phyloP scores from a whole-genome alignment of 768 basidiomycete species.

The Leucocoprinus sp. region DNA sequence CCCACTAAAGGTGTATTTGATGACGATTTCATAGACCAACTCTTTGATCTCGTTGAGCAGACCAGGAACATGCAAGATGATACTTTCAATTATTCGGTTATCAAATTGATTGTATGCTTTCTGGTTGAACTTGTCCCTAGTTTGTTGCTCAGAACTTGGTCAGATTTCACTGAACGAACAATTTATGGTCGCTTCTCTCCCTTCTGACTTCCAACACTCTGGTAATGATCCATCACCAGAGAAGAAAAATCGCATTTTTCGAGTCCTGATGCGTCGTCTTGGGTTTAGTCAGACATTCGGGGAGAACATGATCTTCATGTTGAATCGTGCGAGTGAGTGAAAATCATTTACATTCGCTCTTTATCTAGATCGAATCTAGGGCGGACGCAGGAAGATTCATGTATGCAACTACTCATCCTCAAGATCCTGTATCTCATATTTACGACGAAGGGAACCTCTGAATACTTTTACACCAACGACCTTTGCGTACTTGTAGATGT shows the following conservation, averaged over 20 bases:
- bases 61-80: slow-evolving; percentile 87
- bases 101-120: slow-evolving; percentile 72
- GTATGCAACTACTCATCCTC: slow-evolving; percentile 89
- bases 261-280: slow-evolving; percentile 75
- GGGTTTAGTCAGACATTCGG: slow-evolving; percentile 92
- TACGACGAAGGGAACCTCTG: slow-evolving; percentile 84
- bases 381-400: slow-evolving; percentile 81
- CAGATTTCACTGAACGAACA: slow-evolving; percentile 95
- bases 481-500: slow-evolving; percentile 94
- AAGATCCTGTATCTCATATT: slow-evolving; percentile 94
- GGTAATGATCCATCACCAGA: slow-evolving; percentile 13
- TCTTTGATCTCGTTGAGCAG: slow-evolving; percentile 92
- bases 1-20: slow-evolving; percentile 58
- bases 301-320: slow-evolving; percentile 98
- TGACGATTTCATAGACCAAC: slow-evolving; percentile 76
- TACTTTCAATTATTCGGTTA: slow-evolving; percentile 89
- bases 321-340: slow-evolving; percentile 86
- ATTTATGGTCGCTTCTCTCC: slow-evolving; percentile 87
- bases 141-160: background rate
- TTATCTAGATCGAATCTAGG: slow-evolving; percentile 33
- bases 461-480: slow-evolving; percentile 98
- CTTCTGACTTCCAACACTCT: slow-evolving; percentile 19
- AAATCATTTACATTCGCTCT: background rate
- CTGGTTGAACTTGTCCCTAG: slow-evolving; percentile 19
- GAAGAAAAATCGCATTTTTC: slow-evolving; percentile 64